Evolutionary conservation across 2,329 filamentous ascomycete species (phyloP).

Genomic region (Tolypocladium pustulatum): DNA sequence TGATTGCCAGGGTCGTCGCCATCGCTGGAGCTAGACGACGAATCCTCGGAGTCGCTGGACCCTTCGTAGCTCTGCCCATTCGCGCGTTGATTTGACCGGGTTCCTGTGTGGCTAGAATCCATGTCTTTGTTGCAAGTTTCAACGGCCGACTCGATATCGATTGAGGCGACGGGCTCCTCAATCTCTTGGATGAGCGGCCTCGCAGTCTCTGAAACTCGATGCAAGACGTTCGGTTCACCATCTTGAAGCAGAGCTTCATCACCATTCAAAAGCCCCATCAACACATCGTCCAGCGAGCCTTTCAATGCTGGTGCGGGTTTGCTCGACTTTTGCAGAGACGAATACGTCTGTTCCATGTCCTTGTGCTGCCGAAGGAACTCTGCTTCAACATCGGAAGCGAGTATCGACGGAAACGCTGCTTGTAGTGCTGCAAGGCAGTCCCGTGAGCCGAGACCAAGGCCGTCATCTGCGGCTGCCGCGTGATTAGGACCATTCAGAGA

Average conservation of each 20-base stretch:
- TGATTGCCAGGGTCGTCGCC: background rate
- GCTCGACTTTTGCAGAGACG: conserved; percentile 19
- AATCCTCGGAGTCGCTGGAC: background rate
- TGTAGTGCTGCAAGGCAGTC: conserved; percentile 26
- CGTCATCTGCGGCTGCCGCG: background rate
- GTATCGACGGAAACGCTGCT: conserved; percentile 31
- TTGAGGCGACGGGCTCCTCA: conserved; percentile 1
- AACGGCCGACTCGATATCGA: background rate
- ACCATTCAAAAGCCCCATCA: conserved; percentile 8
- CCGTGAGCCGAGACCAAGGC: conserved; percentile 10
- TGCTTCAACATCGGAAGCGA: conserved; percentile 22
- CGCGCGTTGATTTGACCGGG: background rate
- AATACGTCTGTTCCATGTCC: conserved; percentile 27
- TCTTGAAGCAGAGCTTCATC: background rate
- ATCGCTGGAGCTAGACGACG: background rate
- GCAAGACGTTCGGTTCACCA: background rate
- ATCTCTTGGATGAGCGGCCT: conserved; percentile 19
- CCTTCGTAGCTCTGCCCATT: background rate
- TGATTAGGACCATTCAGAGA: background rate
- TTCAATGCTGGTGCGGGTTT: conserved; percentile 21
- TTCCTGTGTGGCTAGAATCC: background rate
- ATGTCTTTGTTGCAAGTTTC: background rate
- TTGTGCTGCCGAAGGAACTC: conserved; percentile 21
- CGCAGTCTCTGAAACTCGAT: background rate
- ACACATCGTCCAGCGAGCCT: conserved; percentile 19